phyloP scores from a whole-genome alignment of 2,329 filamentous ascomycete species.

The Colletotrichum gloeosporioides region DNA sequence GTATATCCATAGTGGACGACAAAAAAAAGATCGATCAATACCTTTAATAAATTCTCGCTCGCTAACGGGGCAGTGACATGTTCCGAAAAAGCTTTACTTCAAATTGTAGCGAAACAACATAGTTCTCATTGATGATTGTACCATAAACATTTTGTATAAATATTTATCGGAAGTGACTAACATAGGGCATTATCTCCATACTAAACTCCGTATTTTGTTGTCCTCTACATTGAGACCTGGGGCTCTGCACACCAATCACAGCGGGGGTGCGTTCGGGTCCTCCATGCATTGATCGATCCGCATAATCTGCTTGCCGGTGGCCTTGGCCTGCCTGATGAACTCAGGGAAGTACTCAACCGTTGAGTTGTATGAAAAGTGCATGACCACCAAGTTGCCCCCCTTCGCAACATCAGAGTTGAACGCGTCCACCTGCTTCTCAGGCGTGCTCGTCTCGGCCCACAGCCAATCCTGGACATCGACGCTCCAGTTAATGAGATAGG shows the following conservation, averaged over 20 bases:
- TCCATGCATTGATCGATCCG: slow-evolving; percentile 70
- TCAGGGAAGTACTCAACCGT: slow-evolving; percentile 69
- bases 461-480: slow-evolving; percentile 76
- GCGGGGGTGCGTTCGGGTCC: slow-evolving; percentile 61
- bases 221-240: neutral
- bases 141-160: neutral
- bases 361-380: slow-evolving; percentile 71
- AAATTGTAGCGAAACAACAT: neutral
- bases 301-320: slow-evolving; percentile 68
- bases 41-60: neutral
- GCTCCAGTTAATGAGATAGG: slow-evolving; percentile 69
- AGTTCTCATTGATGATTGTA: neutral
- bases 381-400: slow-evolving; percentile 69
- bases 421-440: slow-evolving; percentile 70
- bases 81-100: neutral
- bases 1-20: neutral
- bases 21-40: neutral
- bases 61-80: neutral
- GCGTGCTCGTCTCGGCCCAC: slow-evolving; percentile 66
- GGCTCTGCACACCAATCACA: slow-evolving; percentile 6
- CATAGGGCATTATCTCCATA: neutral
- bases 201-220: neutral
- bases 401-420: slow-evolving; percentile 68
- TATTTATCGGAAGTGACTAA: neutral
- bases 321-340: slow-evolving; percentile 70